A percentile compares a stretch with the other conserved stretches of the same genome.
phyloP scores from a whole-genome alignment of 352 stramenopile species.

The Pythium dissotocum region DNA sequence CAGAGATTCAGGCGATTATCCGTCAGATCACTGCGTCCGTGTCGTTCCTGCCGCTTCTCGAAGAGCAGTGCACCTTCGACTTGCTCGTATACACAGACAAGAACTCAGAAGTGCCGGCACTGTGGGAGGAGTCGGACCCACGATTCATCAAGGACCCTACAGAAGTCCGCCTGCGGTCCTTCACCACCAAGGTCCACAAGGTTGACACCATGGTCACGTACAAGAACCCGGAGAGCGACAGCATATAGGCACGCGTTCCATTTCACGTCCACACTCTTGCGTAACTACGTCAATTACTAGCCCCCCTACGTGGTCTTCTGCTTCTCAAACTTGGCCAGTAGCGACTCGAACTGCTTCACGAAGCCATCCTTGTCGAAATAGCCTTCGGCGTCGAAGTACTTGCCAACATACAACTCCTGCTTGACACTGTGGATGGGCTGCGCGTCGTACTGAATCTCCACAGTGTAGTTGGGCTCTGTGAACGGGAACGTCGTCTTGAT shows the following conservation, averaged over 20 bases:
- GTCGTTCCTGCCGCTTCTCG: slow-evolving; percentile 98
- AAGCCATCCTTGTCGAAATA: slow-evolving; percentile 84
- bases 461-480: slow-evolving; percentile 71
- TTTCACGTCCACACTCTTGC: slow-evolving; percentile 17
- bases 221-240: slow-evolving; percentile 88
- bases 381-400: slow-evolving; percentile 86
- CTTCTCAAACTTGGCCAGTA: slow-evolving; percentile 70
- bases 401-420: slow-evolving; percentile 74
- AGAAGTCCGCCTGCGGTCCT: slow-evolving; percentile 97
- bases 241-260: slow-evolving; percentile 41
- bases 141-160: slow-evolving; percentile 97
- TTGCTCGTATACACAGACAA: slow-evolving; percentile 98
- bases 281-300: slow-evolving; percentile 26
- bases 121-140: slow-evolving; percentile 99
- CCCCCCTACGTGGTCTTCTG: slow-evolving; percentile 69
- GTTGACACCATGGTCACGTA: slow-evolving; percentile 98
- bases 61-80: slow-evolving; percentile 98
- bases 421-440: slow-evolving; percentile 34
- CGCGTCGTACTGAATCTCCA: slow-evolving; percentile 42
- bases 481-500: slow-evolving; percentile 73
- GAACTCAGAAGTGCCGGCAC: slow-evolving; percentile 92
- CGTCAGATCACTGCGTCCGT: slow-evolving; percentile 98
- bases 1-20: slow-evolving; percentile 99
- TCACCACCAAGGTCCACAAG: slow-evolving; percentile 98
- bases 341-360: slow-evolving; percentile 58